phyloP scores from a whole-genome alignment of 345 rosid species.

The Linum trigynum region DNA sequence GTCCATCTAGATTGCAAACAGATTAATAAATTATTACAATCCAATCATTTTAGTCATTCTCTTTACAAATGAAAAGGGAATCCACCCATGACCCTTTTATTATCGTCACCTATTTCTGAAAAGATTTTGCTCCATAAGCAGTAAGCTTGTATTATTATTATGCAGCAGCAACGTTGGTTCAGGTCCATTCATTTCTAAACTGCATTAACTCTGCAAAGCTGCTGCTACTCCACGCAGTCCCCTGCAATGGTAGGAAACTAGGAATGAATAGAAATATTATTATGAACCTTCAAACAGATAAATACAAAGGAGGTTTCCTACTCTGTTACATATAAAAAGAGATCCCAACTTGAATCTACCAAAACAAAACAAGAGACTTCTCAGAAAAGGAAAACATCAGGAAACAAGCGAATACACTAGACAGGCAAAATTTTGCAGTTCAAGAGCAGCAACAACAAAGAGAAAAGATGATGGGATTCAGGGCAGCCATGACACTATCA shows the following conservation, averaged over 20 bases:
- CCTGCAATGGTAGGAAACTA: background rate
- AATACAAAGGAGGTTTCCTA: background rate
- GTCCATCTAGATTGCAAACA: too few relatives aligned
- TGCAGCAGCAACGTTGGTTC: background rate
- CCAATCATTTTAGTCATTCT: too few relatives aligned
- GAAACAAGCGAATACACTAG: too few relatives aligned
- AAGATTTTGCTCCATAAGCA: background rate
- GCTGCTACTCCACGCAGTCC: background rate
- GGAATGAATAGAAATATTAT: background rate
- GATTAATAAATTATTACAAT: too few relatives aligned
- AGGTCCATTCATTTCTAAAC: background rate
- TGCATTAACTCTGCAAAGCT: background rate
- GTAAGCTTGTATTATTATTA: too few relatives aligned
- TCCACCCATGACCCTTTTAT: background rate
- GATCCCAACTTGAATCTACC: background rate
- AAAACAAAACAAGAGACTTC: background rate
- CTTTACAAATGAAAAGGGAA: background rate
- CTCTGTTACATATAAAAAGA: background rate
- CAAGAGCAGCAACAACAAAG: background rate
- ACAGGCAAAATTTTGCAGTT: too few relatives aligned
- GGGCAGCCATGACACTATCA: background rate
- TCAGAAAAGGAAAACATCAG: background rate
- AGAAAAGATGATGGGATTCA: background rate
- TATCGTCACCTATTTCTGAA: background rate
- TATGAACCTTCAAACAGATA: background rate